Conservation (phyloP, 495 filamentous ascomycete species). For the Pseudomonodictys pantanalensis region DNA sequence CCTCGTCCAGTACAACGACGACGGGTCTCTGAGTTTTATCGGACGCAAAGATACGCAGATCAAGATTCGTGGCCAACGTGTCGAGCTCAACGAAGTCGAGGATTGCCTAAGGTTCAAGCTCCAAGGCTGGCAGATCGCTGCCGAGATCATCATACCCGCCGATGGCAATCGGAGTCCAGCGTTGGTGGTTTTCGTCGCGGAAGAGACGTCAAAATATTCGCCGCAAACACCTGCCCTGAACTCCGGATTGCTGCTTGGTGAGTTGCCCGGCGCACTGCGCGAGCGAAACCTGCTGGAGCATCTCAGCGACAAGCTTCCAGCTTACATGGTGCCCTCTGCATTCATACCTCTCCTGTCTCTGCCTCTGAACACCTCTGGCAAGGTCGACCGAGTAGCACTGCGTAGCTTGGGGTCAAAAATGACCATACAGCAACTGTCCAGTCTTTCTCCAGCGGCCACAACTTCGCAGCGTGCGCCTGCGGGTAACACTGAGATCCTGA, state of each 20-base stretch:
- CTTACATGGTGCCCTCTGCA: conserved; percentile 26
- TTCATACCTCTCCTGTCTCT: conserved; percentile 20
- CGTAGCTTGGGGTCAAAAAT: conserved; percentile 41
- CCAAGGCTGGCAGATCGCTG: too few relatives aligned
- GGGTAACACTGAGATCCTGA: conserved; percentile 9
- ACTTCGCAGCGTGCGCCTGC: conserved; percentile 18
- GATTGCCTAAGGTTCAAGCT: too few relatives aligned
- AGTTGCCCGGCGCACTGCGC: too few relatives aligned
- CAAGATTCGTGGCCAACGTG: conserved; percentile 31
- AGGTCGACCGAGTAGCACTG: conserved; percentile 22
- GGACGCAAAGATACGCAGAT: conserved; percentile 40
- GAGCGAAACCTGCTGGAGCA: too few relatives aligned
- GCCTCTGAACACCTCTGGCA: conserved; percentile 17
- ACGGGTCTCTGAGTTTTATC: conserved; percentile 36
- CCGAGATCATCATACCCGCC: conserved; percentile 6
- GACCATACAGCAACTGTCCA: conserved; percentile 36
- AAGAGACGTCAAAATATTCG: too few relatives aligned
- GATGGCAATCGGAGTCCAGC: conserved; percentile 16
- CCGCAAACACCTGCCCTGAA: too few relatives aligned
- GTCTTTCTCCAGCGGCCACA: conserved; percentile 1
- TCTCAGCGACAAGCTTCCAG: conserved; percentile 1
- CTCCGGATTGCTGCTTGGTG: too few relatives aligned
- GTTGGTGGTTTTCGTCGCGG: too few relatives aligned
- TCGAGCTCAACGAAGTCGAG: conserved; percentile 34
- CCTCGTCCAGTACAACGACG: conserved; percentile 27